phyloP scores from a whole-genome alignment of 2,329 filamentous ascomycete species.

The Dactylellina parvicollis region DNA sequence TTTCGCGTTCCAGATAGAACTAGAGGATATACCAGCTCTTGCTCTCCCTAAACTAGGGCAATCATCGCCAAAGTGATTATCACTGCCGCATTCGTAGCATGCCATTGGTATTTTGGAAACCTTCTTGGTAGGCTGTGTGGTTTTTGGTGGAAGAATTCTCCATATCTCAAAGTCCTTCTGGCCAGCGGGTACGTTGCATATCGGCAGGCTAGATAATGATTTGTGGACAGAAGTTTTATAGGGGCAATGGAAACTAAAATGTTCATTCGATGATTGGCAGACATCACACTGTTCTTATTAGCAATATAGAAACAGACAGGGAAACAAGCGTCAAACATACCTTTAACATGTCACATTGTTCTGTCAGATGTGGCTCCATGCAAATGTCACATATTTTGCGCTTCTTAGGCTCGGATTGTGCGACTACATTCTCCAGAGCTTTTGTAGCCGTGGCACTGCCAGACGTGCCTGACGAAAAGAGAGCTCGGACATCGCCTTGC shows the following conservation, averaged over 20 bases:
- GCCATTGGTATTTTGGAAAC: conserved; percentile 37
- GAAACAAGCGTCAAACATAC: not conserved
- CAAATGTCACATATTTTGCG: conserved; percentile 52
- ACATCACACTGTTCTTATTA: conserved; percentile 42
- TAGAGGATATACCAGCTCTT: conserved; percentile 18
- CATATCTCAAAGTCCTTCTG: conserved; percentile 50
- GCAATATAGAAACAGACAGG: not conserved
- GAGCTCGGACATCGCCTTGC: conserved; percentile 17
- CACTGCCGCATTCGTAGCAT: conserved; percentile 47
- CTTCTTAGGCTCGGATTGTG: conserved; percentile 38
- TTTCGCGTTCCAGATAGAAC: conserved; percentile 49
- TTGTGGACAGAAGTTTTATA: conserved; percentile 46
- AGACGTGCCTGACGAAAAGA: conserved; percentile 26
- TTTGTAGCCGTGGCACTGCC: conserved; percentile 4
- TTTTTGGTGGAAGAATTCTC: conserved; percentile 32
- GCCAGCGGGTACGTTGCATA: conserved; percentile 46
- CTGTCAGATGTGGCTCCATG: conserved; percentile 39
- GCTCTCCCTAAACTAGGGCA: conserved; percentile 34
- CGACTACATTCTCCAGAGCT: conserved; percentile 9
- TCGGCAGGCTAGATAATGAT: conserved; percentile 38
- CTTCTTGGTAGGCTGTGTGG: conserved; percentile 7
- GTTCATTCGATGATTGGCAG: conserved; percentile 35
- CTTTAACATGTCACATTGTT: conserved; percentile 50
- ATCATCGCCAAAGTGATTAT: conserved; percentile 49
- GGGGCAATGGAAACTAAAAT: conserved; percentile 53